Evolutionary conservation across 2,329 filamentous ascomycete species (phyloP), one percentile per base, ranked within the genome.

Genomic region (Alternaria triticimaculans): DNA sequence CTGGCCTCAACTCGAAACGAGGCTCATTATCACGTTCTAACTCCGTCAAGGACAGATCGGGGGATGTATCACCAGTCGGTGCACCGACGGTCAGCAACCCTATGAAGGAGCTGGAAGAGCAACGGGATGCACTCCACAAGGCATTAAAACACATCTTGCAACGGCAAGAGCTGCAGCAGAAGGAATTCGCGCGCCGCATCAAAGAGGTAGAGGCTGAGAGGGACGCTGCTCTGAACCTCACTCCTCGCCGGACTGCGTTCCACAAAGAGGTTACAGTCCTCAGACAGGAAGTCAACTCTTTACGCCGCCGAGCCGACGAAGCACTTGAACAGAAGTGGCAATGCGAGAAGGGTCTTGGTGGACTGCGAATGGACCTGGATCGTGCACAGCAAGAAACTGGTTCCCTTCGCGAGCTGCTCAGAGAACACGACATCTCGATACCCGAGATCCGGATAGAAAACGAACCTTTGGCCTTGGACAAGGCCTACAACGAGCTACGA

Each of bases 251-350:
- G 70, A 88, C 89, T 6, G 92, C 92, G 10, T 98, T 96, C 78
- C 91, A 96, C 77, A 89, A 87, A 69, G 95, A 98, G 75, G 92
- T 98, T 7, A 85, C 87, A 2, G 90, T 87, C 65, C 84, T 98
- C 46, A 90, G 94, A 63, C 89, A 91, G 23, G 96, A 99, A 78
- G 92, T 99, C 66, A 92, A 92, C 55, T 87, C 91, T 15, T 86
- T 99, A 60, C 90, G 96, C 46, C 90, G 90, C 65, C 89, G 96
- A 58, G 95, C 95, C 28, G 95, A 99, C 73, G 95, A 98, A 68
- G 95, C 95, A 15, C 87, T 98, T 14, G 93, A 97, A 76, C 92
- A 97, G 75, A 98, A 98, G 81, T 98, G 93, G 90, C 92, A 96
- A 77, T 95, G 94, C 65, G 95, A 97, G 81, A 96, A 96, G 81